Evolutionary conservation across 768 basidiomycete genomes (phyloP).

Genomic region (Amanita subjunquillea): DNA sequence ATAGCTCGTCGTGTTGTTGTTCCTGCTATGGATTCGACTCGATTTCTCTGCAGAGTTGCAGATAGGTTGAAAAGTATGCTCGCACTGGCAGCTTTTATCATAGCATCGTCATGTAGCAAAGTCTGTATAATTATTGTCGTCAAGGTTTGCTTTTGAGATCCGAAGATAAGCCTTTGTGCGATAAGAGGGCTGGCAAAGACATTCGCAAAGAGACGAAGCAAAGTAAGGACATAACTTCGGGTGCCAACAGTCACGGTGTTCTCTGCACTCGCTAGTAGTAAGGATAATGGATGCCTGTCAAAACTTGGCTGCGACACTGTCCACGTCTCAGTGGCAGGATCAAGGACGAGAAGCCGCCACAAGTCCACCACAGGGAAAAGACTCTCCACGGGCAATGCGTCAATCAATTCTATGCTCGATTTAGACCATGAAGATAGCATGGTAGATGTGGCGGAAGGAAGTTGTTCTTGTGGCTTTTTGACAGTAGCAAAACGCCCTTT

Average conservation of each 20-base stretch:
- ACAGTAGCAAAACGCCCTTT: conserved; percentile 40
- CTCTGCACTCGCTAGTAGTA: conserved; percentile 37
- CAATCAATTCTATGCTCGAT: conserved; percentile 30
- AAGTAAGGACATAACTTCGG: conserved; percentile 54
- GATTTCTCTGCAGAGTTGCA: conserved; percentile 50
- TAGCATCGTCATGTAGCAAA: conserved; percentile 56
- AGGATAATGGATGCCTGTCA: conserved; percentile 26
- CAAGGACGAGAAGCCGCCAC: conserved; percentile 70
- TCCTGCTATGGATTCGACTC: conserved; percentile 28
- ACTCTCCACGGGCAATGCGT: conserved; percentile 37
- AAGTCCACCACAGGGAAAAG: conserved; percentile 80
- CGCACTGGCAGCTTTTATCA: conserved; percentile 70
- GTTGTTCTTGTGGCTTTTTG: conserved; percentile 8
- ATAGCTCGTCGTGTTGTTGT: conserved; percentile 18
- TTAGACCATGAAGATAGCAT: conserved; percentile 39
- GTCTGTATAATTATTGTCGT: conserved; percentile 53
- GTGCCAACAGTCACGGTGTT: conserved; percentile 17
- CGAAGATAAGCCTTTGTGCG: conserved; percentile 23
- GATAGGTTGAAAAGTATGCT: conserved; percentile 74
- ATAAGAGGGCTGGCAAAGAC: conserved; percentile 45
- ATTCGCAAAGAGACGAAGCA: conserved; percentile 63
- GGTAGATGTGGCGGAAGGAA: conserved; percentile 22
- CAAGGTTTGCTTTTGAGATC: conserved; percentile 19
- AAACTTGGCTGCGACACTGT: conserved; percentile 21
- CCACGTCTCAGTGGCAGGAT: conserved; percentile 47